These are phyloP conservation scores for Sporothrix protearum DNA, from an alignment of 2,329 filamentous ascomycete genomes.

Conservation along the genomic window DNA sequence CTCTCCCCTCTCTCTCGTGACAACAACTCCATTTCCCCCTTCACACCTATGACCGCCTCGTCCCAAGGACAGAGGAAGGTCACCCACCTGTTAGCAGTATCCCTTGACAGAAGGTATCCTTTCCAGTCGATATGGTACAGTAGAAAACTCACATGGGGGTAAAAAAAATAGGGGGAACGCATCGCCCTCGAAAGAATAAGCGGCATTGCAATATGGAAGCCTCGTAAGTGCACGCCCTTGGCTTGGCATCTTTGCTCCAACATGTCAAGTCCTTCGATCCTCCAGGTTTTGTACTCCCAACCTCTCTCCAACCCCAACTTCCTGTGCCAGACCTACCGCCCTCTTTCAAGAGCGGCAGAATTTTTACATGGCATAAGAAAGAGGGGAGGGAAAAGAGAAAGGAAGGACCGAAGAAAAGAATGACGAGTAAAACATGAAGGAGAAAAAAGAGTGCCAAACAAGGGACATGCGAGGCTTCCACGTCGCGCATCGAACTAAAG, in stretches of 20 bases:
- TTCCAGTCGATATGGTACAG: neutral
- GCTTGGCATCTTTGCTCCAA: neutral
- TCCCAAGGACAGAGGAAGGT: neutral
- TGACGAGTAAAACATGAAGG: neutral
- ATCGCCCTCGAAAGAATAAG: constrained; percentile 32
- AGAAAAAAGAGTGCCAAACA: neutral
- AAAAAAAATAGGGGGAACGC: constrained; percentile 25
- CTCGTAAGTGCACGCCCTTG: neutral
- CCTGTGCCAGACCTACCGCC: constrained; percentile 1
- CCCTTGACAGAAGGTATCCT: constrained; percentile 10
- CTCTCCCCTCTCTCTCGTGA: neutral
- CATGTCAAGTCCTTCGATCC: neutral
- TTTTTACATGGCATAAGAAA: constrained; percentile 7
- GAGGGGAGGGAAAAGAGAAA: neutral
- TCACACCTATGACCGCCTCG: neutral
- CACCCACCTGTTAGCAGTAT: constrained; percentile 25
- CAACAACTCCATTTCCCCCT: neutral
- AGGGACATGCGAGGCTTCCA: constrained; percentile 22
- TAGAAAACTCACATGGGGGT: constrained; percentile 21
- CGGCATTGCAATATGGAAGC: constrained; percentile 31
- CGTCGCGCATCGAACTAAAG: constrained; percentile 31
- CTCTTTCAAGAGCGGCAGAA: constrained; percentile 10
- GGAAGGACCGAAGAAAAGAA: neutral
- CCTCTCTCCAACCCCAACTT: neutral
- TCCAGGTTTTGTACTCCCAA: neutral